These are phyloP conservation scores for Aphanomyces euteiches DNA, from an alignment of 352 stramenopile genomes.

Conservation along the genomic window DNA sequence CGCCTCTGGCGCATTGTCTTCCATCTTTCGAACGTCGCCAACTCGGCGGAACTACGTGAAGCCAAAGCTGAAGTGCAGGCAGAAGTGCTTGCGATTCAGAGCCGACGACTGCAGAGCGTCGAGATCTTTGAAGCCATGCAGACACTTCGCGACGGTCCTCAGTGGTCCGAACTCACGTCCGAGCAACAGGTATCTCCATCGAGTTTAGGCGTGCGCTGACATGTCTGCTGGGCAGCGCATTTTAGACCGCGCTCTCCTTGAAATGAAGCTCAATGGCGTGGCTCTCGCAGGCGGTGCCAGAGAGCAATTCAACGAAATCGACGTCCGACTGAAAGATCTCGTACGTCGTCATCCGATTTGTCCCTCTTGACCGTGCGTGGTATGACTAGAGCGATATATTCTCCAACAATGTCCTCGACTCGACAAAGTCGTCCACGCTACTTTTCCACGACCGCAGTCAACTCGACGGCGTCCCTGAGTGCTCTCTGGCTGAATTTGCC, in stretches of 20 bases:
- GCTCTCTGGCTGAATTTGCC: conserved; percentile 88
- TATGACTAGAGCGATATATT: conserved; percentile 88
- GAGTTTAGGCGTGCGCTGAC: no score
- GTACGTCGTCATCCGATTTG: conserved; percentile 32
- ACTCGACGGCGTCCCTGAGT: conserved; percentile 88
- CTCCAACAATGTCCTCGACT: conserved; percentile 96
- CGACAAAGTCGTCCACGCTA: conserved; percentile 93
- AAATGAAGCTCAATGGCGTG: conserved; percentile 91
- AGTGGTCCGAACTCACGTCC: background rate
- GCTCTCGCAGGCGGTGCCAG: conserved; percentile 88
- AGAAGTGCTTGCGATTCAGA: conserved; percentile 91
- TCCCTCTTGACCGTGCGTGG: background rate
- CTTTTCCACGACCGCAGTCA: conserved; percentile 83
- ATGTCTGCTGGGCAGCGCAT: background rate
- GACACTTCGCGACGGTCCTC: background rate
- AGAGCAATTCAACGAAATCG: conserved; percentile 95
- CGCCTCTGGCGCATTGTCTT: conserved; percentile 93
- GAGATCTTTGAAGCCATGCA: background rate
- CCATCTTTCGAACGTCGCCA: conserved; percentile 96
- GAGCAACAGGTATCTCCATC: background rate
- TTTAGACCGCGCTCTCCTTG: conserved; percentile 83
- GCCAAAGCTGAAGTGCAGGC: conserved; percentile 92
- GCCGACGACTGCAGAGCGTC: conserved; percentile 90
- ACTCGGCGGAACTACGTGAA: conserved; percentile 90
- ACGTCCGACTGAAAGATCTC: conserved; percentile 89